phyloP scores from a whole-genome alignment of 345 rosid genomes.

The Laguncularia racemosa region DNA sequence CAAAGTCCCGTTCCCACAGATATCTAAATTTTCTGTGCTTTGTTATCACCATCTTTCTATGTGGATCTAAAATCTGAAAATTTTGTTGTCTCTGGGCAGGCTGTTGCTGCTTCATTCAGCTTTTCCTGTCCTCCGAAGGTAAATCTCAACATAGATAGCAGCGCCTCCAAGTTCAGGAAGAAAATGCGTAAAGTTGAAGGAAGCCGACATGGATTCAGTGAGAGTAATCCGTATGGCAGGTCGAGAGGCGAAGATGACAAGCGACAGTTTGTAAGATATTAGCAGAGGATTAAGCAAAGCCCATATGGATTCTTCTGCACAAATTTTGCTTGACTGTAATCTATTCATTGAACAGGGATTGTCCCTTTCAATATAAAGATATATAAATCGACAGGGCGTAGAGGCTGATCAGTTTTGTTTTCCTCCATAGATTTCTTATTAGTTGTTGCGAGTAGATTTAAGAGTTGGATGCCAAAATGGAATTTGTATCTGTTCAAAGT shows the following conservation, averaged over 20 bases:
- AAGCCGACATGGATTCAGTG: conserved; percentile 52
- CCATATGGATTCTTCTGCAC: conserved; percentile 4
- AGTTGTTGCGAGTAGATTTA: too few relatives aligned
- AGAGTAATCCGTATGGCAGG: conserved; percentile 75
- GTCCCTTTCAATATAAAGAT: too few relatives aligned
- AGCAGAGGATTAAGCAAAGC: conserved; percentile 13
- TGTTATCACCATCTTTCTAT: too few relatives aligned
- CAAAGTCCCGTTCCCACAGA: too few relatives aligned
- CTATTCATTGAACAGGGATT: too few relatives aligned
- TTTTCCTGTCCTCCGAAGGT: conserved; percentile 89
- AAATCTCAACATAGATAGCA: conserved; percentile 77
- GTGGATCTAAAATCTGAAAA: neutral
- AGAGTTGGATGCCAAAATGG: too few relatives aligned
- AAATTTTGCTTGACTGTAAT: conserved; percentile 13
- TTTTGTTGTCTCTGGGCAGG: conserved; percentile 38
- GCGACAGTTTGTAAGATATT: conserved; percentile 53
- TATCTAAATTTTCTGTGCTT: too few relatives aligned
- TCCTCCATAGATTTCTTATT: too few relatives aligned
- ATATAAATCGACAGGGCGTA: too few relatives aligned
- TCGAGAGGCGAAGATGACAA: conserved; percentile 29
- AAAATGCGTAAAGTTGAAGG: conserved; percentile 40
- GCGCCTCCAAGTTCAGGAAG: conserved; percentile 79
- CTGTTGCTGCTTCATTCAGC: conserved; percentile 83
- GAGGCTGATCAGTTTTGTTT: too few relatives aligned
- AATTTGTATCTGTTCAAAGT: too few relatives aligned